Conservation (phyloP, 371 early-diverging fungal genomes). For the Neoconidiobolus thromboides region DNA sequence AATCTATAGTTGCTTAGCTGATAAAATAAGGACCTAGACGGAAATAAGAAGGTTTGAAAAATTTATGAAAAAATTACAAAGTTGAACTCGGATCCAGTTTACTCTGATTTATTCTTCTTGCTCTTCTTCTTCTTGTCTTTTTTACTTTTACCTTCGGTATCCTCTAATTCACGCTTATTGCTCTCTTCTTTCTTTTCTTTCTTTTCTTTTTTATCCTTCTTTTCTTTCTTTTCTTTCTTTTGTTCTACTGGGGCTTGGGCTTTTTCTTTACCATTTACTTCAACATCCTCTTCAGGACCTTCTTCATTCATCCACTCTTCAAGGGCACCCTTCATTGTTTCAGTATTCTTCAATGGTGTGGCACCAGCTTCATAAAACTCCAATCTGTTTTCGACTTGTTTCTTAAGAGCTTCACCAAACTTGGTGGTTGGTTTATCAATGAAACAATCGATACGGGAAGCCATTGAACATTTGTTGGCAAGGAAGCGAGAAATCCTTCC, state of each 20-base stretch:
- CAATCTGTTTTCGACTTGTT: slow-evolving; percentile 92
- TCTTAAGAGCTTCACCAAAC: slow-evolving; percentile 90
- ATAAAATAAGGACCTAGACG: too few species aligned
- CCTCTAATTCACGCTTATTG: slow-evolving; percentile 9
- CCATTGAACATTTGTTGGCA: slow-evolving; percentile 97
- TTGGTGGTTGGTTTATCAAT: slow-evolving; percentile 58
- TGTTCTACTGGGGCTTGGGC: slow-evolving; percentile 15
- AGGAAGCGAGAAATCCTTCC: slow-evolving; percentile 95
- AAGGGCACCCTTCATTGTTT: slow-evolving; percentile 81
- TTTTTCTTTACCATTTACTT: slow-evolving; percentile 11
- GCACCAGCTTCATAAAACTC: slow-evolving; percentile 81
- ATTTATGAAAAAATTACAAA: too few species aligned
- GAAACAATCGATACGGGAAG: slow-evolving; percentile 96
- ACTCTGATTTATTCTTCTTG: slow-evolving; percentile 10
- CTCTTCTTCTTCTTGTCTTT: slow-evolving; percentile 17
- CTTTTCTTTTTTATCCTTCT: slow-evolving; percentile 13
- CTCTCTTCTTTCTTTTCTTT: slow-evolving; percentile 11
- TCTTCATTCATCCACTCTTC: slow-evolving; percentile 35
- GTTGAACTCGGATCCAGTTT: not conserved
- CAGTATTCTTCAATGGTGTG: slow-evolving; percentile 76
- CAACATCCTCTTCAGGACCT: slow-evolving; percentile 23
- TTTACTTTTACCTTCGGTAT: slow-evolving; percentile 5
- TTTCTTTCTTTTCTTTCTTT: slow-evolving; percentile 12
- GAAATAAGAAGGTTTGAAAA: too few species aligned
- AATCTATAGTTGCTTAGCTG: too few species aligned